phyloP scores from a whole-genome alignment of 441 rosid species.

The Adansonia madagascariensis region DNA sequence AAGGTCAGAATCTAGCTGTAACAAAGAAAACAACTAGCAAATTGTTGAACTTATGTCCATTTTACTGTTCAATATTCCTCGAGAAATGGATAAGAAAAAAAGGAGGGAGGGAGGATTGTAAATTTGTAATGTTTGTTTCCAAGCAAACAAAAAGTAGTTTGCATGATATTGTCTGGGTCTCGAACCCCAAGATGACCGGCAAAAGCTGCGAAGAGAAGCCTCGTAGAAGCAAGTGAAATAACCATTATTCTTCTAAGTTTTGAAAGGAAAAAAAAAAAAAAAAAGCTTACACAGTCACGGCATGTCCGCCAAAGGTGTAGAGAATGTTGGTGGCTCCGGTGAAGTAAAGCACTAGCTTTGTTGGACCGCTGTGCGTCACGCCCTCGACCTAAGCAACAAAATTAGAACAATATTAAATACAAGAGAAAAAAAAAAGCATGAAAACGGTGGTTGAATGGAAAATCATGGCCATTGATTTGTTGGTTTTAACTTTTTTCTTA shows the following conservation, averaged over 20 bases:
- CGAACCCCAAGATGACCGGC: constrained; percentile 56
- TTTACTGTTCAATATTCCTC: constrained; percentile 28
- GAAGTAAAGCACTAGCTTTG: constrained; percentile 85
- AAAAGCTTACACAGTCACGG: constrained; percentile 90
- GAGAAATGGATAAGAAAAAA: neutral
- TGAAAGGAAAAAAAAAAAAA: constrained; percentile 1
- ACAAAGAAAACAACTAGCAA: neutral
- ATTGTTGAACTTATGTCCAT: neutral
- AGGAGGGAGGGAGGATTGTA: neutral
- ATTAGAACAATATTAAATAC: neutral
- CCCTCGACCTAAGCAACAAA: constrained; percentile 51
- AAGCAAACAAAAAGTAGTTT: constrained; percentile 30
- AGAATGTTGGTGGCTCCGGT: constrained; percentile 98
- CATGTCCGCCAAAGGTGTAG: constrained; percentile 97
- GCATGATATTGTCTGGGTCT: constrained; percentile 49
- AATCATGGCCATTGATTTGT: neutral
- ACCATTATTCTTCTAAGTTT: neutral
- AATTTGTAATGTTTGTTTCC: constrained; percentile 3
- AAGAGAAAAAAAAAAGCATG: neutral
- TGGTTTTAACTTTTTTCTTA: constrained; percentile 25
- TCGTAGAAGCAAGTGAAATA: constrained; percentile 49
- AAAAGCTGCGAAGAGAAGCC: constrained; percentile 93
- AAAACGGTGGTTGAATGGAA: neutral
- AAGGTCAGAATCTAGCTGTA: constrained; percentile 24
- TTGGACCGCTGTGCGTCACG: constrained; percentile 76